Base-by-base conservation (phyloP, 768 basidiomycete species). In the Suillus ampliporus region DNA sequence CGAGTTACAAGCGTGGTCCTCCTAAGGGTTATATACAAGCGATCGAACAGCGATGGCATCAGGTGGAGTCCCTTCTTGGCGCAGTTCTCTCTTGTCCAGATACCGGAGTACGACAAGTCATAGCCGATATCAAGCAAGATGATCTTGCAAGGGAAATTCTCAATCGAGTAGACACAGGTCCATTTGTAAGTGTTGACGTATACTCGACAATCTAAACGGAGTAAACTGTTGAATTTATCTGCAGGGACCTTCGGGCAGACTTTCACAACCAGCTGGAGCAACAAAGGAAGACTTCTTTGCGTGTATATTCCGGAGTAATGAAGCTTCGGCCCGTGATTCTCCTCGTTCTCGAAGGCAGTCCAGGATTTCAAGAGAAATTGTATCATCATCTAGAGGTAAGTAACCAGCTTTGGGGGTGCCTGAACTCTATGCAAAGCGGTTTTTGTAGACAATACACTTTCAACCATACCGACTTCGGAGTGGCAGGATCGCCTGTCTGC, bases 21-120 rank as follows among this genome's bases (percentile, higher is more conserved):
- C 91, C 92, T 7, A 93, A 93, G 71, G 94, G 94, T 21, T 96
- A 96, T 73, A 95, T 96, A 56, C 91, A 95, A 73, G 94, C 94
- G 43, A 94, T 96, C 57, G 94, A 96, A 77, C 90, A 92, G 63
- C 78, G 94, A 69, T 91, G 94, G 87, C 94, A 96, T 68, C 91
- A 95, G 72, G 91, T 95, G 68, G 95, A 96, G 75, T 91, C 93
- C 14, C 78, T 96, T n/a, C 81, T 96, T 6, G 94, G 92, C 40
- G 88, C 90, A 14, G 82, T 96, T 57, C 80, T 95, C 56, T 86
- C 89, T 67, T 91, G 89, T 62, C 82, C 84, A 34, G 89, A 91
- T 72, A 78, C 84, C 19, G 79, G 87, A 61, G 87, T 91, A 0
- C 86, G 88, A 71, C 78, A 77, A 40, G 72, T 92, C 54, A 79